A percentile compares a stretch with the other conserved stretches of the same genome.
Conservation (phyloP, 805 yeast species). For the Naumovozyma baii region DNA sequence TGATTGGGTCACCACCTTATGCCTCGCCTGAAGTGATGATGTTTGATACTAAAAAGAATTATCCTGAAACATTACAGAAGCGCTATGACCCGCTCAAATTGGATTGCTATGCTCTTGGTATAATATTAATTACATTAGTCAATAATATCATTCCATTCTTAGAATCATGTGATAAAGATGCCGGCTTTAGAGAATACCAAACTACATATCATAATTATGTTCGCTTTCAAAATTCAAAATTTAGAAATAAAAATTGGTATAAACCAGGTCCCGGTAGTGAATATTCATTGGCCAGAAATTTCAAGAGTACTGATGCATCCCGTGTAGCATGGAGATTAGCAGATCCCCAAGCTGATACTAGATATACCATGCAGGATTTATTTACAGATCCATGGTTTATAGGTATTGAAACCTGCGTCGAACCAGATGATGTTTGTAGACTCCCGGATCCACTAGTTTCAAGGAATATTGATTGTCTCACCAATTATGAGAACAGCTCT, state of each 20-base stretch:
- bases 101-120: conserved; percentile 69
- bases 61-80: conserved; percentile 26
- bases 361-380: conserved; percentile 47
- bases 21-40: conserved; percentile 68
- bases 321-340: conserved; percentile 67
- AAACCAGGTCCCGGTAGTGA: conserved; percentile 62
- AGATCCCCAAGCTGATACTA: conserved; percentile 47
- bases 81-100: conserved; percentile 56
- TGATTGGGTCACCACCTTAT: conserved; percentile 75
- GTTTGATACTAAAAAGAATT: conserved; percentile 26
- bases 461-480: not conserved
- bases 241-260: conserved; percentile 37
- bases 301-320: conserved; percentile 49
- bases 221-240: conserved; percentile 35
- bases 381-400: conserved; percentile 59
- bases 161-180: conserved; percentile 38
- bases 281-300: conserved; percentile 57
- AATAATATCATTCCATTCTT: conserved; percentile 53
- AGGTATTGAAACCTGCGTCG: conserved; percentile 45
- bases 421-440: conserved; percentile 7
- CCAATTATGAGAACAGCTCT: not conserved
- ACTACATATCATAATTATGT: conserved; percentile 36
- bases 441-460: not conserved
- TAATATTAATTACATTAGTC: conserved; percentile 51
- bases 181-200: conserved; percentile 47